Evolutionary conservation across 2,329 filamentous ascomycete species (phyloP).

Genomic region (Xylariales sp.): DNA sequence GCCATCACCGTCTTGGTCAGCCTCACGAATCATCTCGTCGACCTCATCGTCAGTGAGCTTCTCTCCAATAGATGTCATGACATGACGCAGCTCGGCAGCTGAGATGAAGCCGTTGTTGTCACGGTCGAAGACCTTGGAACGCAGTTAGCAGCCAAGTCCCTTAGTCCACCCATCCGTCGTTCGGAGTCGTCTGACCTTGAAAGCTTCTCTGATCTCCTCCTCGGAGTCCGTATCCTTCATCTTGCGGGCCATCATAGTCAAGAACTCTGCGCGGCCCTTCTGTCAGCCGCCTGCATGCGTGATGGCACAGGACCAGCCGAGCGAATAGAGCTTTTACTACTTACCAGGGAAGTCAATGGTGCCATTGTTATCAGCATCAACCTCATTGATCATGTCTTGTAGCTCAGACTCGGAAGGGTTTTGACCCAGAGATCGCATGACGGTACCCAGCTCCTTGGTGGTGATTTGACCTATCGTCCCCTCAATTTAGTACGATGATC

Average conservation of each 20-base stretch:
- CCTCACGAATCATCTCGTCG: constrained; percentile 89
- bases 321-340: too few relatives aligned
- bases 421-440: constrained; percentile 86
- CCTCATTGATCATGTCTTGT: constrained; percentile 93
- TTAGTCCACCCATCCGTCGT: constrained; percentile 11
- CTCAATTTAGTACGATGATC: neutral
- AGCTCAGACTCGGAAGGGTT: constrained; percentile 87
- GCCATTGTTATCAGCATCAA: constrained; percentile 88
- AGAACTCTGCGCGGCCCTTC: constrained; percentile 62
- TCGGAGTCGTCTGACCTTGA: constrained; percentile 77
- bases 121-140: constrained; percentile 66
- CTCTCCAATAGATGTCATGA: constrained; percentile 90
- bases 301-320: neutral
- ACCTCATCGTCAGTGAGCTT: constrained; percentile 89
- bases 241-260: constrained; percentile 92
- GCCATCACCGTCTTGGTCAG: constrained; percentile 84
- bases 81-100: constrained; percentile 78
- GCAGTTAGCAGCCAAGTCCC: constrained; percentile 13
- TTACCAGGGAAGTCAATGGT: constrained; percentile 88
- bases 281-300: constrained; percentile 20
- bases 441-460: constrained; percentile 83
- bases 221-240: constrained; percentile 93
- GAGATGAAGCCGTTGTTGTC: constrained; percentile 93
- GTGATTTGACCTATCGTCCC: constrained; percentile 73
- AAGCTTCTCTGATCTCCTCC: constrained; percentile 84